Conservation (phyloP, 805 yeast species). For the Candida boleticola region DNA sequence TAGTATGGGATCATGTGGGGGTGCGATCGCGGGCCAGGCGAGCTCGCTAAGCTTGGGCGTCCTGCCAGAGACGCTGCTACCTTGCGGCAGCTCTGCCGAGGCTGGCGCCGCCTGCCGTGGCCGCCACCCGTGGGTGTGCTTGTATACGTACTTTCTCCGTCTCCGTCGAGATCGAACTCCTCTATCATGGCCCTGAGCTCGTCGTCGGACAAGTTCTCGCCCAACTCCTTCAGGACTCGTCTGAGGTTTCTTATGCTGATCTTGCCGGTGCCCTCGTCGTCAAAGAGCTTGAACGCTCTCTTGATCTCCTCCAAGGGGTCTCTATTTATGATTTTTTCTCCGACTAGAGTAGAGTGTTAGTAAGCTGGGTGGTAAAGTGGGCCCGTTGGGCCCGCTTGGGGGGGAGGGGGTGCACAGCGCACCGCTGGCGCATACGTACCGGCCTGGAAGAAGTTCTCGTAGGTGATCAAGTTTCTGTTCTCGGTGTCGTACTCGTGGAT, state of each 20-base stretch:
- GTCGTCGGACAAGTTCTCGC: conserved; percentile 88
- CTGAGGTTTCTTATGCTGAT: conserved; percentile 79
- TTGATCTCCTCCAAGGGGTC: conserved; percentile 92
- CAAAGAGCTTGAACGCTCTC: conserved; percentile 86
- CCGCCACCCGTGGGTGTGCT: too few species aligned
- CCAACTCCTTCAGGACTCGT: conserved; percentile 87
- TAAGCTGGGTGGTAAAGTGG: too few species aligned
- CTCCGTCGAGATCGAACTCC: conserved; percentile 94
- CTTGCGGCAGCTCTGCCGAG: too few species aligned
- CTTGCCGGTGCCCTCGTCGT: conserved; percentile 84
- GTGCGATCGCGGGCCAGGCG: neutral
- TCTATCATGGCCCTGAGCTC: conserved; percentile 96
- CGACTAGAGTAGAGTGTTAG: conserved; percentile 47
- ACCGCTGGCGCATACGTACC: too few species aligned
- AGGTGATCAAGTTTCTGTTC: conserved; percentile 67
- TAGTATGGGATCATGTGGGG: conserved; percentile 19
- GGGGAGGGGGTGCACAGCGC: neutral
- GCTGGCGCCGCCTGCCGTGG: too few species aligned
- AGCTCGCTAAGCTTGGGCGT: neutral
- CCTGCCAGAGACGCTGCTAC: too few species aligned
- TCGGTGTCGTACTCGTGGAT: conserved; percentile 81
- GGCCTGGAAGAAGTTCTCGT: conserved; percentile 77
- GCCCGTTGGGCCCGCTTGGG: neutral
- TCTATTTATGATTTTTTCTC: conserved; percentile 76
- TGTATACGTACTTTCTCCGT: conserved; percentile 71